A percentile compares a stretch with the other conserved stretches of the same genome.
phyloP scores from a whole-genome alignment of 2,329 filamentous ascomycete species.

The Plectosphaerella sp. region DNA sequence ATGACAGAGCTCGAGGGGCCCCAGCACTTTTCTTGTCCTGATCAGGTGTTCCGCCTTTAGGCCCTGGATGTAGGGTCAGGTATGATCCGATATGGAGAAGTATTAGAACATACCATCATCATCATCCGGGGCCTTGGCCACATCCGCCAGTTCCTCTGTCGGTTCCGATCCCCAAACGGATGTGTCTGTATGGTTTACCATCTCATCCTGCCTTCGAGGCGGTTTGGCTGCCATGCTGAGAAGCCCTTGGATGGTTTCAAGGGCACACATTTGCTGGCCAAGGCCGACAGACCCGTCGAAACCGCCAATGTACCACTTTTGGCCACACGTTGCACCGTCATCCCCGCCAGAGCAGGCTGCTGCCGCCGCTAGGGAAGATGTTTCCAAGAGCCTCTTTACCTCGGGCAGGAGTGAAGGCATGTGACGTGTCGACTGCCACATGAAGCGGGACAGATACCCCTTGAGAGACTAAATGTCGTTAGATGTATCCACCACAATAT shows the following conservation, averaged over 20 bases:
- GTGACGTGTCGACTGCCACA: constrained; percentile 54
- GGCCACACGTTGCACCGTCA: constrained; percentile 51
- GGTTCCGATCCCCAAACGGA: too few species aligned
- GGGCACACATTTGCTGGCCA: constrained; percentile 61
- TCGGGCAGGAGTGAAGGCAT: constrained; percentile 46
- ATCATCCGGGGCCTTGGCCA: too few species aligned
- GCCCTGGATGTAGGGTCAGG: neutral
- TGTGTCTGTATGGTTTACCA: too few species aligned
- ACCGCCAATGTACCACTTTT: constrained; percentile 56
- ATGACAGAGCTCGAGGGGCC: neutral
- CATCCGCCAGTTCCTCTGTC: too few species aligned
- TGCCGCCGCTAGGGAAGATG: constrained; percentile 52
- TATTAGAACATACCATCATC: too few species aligned
- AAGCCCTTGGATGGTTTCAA: constrained; percentile 59
- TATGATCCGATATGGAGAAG: neutral
- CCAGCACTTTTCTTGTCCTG: neutral
- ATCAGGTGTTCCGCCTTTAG: neutral
- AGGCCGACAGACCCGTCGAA: constrained; percentile 53
- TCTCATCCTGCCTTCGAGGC: too few species aligned
- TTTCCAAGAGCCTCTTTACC: constrained; percentile 42
- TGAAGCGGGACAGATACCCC: constrained; percentile 60
- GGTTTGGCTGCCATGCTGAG: constrained; percentile 25
- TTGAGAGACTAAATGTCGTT: constrained; percentile 49
- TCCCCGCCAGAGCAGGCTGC: constrained; percentile 51
- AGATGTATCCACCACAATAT: neutral